phyloP scores from a whole-genome alignment of 805 yeast genomes.

The Wickerhamomyces sydowiorum region DNA sequence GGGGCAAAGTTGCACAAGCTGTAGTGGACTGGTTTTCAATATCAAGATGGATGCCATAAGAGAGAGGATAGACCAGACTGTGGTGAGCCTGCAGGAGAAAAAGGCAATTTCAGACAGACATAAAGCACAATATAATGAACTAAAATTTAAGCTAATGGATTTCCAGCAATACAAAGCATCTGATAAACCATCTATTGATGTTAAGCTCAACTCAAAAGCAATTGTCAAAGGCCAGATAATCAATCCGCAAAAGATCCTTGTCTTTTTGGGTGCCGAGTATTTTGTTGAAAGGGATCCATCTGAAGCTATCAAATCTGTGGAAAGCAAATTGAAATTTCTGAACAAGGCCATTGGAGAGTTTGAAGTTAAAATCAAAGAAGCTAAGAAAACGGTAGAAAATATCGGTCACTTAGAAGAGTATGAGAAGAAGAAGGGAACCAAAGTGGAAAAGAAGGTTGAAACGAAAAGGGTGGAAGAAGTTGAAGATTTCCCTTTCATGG shows the following conservation, averaged over 20 bases:
- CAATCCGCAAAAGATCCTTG: conserved; percentile 22
- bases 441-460: conserved; percentile 1
- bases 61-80: conserved; percentile 6
- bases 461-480: conserved; percentile 35
- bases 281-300: conserved; percentile 28
- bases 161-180: conserved; percentile 6
- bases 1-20: conserved; percentile 10
- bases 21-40: too few species aligned
- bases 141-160: conserved; percentile 16
- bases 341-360: conserved; percentile 37
- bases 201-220: conserved; percentile 16
- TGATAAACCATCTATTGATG: conserved; percentile 9
- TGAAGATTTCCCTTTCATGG: conserved; percentile 55
- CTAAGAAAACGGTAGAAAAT: conserved; percentile 26
- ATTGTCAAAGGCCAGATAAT: conserved; percentile 13
- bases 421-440: conserved; percentile 1
- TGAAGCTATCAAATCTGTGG: conserved; percentile 26
- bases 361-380: conserved; percentile 32
- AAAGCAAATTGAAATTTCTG: conserved; percentile 23
- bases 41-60: conserved; percentile 3
- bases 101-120: conserved; percentile 9
- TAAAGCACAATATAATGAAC: conserved; percentile 14
- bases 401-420: conserved; percentile 20
- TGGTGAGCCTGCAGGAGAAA: conserved; percentile 6
- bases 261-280: conserved; percentile 35